Conservation (phyloP, 1,284 basidiomycete genomes). For the Boletus smithii region DNA sequence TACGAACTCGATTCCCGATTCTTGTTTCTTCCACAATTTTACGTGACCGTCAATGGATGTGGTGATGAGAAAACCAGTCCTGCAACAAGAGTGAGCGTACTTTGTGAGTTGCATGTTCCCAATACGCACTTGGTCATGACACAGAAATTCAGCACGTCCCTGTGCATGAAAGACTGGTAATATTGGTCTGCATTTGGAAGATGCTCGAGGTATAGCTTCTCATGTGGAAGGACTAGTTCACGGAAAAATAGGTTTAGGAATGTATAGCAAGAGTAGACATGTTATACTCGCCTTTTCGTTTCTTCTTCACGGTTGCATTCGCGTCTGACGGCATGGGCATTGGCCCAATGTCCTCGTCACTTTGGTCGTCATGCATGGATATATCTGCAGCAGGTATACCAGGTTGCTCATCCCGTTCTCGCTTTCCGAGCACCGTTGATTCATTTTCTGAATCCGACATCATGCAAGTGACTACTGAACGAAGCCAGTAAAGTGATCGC, state of each 20-base stretch:
- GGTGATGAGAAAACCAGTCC: conserved; percentile 91
- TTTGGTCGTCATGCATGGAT: conserved; percentile 38
- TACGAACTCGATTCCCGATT: conserved; percentile 87
- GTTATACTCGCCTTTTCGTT: conserved; percentile 61
- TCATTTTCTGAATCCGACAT: conserved; percentile 45
- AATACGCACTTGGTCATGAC: conserved; percentile 73
- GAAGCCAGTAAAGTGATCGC: background rate
- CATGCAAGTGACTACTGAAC: background rate
- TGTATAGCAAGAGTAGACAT: conserved; percentile 28
- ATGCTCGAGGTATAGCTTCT: conserved; percentile 86
- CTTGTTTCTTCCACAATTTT: conserved; percentile 99
- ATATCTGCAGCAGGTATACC: conserved; percentile 1
- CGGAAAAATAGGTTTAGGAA: conserved; percentile 33
- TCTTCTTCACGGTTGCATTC: conserved; percentile 53
- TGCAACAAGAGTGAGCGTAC: conserved; percentile 30
- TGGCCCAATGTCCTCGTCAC: conserved; percentile 71
- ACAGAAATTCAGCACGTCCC: conserved; percentile 87
- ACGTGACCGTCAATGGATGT: conserved; percentile 94
- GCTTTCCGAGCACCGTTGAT: conserved; percentile 60
- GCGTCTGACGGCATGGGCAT: conserved; percentile 63
- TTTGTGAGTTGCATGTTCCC: background rate
- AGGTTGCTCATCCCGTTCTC: conserved; percentile 43
- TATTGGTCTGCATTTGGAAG: conserved; percentile 92
- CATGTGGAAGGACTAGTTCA: conserved; percentile 62
- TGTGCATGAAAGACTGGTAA: conserved; percentile 98